Conservation (phyloP, 208 protist species). For the Naegleria lovaniensis region DNA sequence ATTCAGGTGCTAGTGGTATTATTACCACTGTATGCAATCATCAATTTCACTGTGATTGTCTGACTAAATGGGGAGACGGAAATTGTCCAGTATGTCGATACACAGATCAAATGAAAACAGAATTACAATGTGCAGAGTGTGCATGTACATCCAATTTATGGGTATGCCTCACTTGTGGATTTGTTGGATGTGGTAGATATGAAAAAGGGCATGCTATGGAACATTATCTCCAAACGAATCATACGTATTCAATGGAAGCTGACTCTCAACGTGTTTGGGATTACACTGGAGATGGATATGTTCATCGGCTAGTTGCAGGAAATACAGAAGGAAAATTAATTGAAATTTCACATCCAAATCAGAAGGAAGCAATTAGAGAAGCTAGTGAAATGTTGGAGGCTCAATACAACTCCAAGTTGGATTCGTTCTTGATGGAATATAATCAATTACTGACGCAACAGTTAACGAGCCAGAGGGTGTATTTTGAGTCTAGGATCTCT, state of each 20-base stretch:
- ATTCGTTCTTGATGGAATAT: neutral
- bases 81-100: slow-evolving; percentile 21
- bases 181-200: slow-evolving; percentile 31
- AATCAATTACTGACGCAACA: slow-evolving; percentile 3
- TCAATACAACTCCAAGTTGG: neutral
- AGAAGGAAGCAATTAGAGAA: neutral
- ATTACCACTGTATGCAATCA: slow-evolving; percentile 25
- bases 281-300: slow-evolving; percentile 33
- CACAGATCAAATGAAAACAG: neutral
- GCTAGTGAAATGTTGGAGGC: neutral
- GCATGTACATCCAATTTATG: neutral
- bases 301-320: slow-evolving; percentile 20
- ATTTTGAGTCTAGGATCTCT: neutral
- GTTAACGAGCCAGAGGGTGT: neutral
- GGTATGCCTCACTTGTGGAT: slow-evolving; percentile 31
- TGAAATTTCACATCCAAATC: neutral
- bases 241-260: slow-evolving; percentile 27
- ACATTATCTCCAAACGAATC: slow-evolving; percentile 26
- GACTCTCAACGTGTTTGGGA: slow-evolving; percentile 32
- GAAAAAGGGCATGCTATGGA: neutral
- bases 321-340: slow-evolving; percentile 26
- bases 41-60: slow-evolving; percentile 23
- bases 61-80: neutral
- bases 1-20: slow-evolving; percentile 3
- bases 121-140: neutral